A percentile compares a stretch with the other conserved stretches of the same genome.
Conservation (phyloP, 495 filamentous ascomycete species). For the Aspergillus baeticus region DNA sequence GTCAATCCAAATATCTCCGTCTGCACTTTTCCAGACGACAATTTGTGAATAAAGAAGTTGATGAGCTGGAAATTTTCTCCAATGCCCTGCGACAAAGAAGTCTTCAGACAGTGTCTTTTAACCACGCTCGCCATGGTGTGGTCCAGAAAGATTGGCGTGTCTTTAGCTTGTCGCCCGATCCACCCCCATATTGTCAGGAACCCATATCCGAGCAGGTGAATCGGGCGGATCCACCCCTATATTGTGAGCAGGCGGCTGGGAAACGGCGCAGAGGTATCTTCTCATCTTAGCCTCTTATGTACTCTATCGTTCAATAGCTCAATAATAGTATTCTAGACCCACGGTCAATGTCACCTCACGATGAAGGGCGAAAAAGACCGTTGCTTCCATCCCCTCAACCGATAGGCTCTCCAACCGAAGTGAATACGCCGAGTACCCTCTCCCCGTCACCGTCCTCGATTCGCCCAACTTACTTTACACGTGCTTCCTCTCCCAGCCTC, state of each 20-base stretch:
- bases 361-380: slow-evolving; percentile 19
- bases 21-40: slow-evolving; percentile 22
- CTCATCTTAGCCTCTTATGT: slow-evolving; percentile 14
- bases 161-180: slow-evolving; percentile 20
- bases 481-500: slow-evolving; percentile 10
- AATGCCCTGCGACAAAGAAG: slow-evolving; percentile 16
- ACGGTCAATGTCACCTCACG: slow-evolving; percentile 12
- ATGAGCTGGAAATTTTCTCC: slow-evolving; percentile 15
- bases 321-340: slow-evolving; percentile 19
- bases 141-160: slow-evolving; percentile 20
- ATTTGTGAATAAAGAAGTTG: slow-evolving; percentile 22
- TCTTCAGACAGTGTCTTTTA: slow-evolving; percentile 17
- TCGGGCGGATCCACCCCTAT: slow-evolving; percentile 18
- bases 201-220: slow-evolving; percentile 18
- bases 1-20: slow-evolving; percentile 21
- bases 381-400: slow-evolving; percentile 15
- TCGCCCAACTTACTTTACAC: slow-evolving; percentile 18
- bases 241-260: slow-evolving; percentile 15
- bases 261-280: slow-evolving; percentile 23
- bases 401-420: slow-evolving; percentile 22
- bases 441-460: slow-evolving; percentile 19
- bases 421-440: slow-evolving; percentile 20
- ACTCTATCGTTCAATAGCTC: slow-evolving; percentile 18
- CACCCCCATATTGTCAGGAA: slow-evolving; percentile 21
- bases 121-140: slow-evolving; percentile 19